Evolutionary conservation across 192 early-diverging fungal species (phyloP).

Genomic region (Entophlyctis luteolus): DNA sequence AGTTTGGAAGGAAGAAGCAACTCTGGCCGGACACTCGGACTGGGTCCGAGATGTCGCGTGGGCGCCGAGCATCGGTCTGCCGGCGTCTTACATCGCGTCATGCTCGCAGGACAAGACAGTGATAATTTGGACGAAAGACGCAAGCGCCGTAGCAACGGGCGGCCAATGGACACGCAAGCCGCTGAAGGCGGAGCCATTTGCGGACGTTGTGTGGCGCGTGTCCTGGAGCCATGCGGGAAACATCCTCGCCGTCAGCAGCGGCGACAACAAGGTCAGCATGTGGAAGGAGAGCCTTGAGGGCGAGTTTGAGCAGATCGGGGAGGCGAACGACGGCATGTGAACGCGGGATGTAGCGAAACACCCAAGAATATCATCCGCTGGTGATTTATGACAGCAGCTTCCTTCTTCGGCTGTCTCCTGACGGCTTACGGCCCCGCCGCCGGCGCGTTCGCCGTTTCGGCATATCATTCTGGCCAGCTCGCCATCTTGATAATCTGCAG

Average conservation of each 20-base stretch:
- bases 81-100: slow-evolving; percentile 82
- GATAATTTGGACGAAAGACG: slow-evolving; percentile 90
- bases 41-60: slow-evolving; percentile 98
- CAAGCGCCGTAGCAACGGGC: slow-evolving; percentile 31
- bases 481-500: slow-evolving; percentile 70
- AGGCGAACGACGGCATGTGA: slow-evolving; percentile 46
- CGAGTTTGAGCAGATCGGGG: slow-evolving; percentile 83
- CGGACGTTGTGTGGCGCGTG: slow-evolving; percentile 97
- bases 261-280: slow-evolving; percentile 93
- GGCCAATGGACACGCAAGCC: slow-evolving; percentile 68
- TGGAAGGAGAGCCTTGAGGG: slow-evolving; percentile 95
- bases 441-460: slow-evolving; percentile 66
- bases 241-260: slow-evolving; percentile 91
- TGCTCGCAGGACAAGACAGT: slow-evolving; percentile 98
- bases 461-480: slow-evolving; percentile 64
- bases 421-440: slow-evolving; percentile 72
- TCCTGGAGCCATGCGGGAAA: slow-evolving; percentile 96
- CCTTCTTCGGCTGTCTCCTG: slow-evolving; percentile 69
- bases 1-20: slow-evolving; percentile 74
- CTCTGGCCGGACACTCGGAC: slow-evolving; percentile 86
- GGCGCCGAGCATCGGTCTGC: slow-evolving; percentile 91
- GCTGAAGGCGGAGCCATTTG: slow-evolving; percentile 73
- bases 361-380: not conserved
- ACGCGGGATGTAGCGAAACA: not conserved
- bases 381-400: slow-evolving; percentile 12